Percentiles rank a stretch among this genome's conserved stretches.
Evolutionary conservation across 1,139 yeast species (phyloP).

Genomic region (Hemisphaericaspora subhashii): DNA sequence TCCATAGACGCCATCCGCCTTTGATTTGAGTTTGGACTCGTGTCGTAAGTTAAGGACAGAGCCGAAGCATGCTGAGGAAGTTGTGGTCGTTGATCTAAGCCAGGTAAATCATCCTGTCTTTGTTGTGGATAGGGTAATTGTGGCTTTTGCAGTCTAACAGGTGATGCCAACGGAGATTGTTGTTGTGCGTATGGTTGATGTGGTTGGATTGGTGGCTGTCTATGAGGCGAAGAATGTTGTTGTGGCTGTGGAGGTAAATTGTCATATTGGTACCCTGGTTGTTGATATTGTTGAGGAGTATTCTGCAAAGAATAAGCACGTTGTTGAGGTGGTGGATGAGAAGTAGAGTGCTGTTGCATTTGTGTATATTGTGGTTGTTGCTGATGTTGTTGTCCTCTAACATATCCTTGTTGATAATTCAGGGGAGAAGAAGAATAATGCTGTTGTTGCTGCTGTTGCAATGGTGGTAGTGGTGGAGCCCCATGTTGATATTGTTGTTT

Average conservation of each 20-base stretch:
- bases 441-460: no score
- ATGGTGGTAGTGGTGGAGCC: no score
- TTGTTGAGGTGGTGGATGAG: constrained; percentile 6
- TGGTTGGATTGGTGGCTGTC: constrained; percentile 6
- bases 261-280: constrained; percentile 8
- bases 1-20: constrained; percentile 5
- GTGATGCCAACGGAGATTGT: constrained; percentile 6
- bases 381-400: constrained; percentile 9
- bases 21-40: constrained; percentile 4
- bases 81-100: constrained; percentile 10
- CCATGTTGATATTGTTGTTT: background rate
- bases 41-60: constrained; percentile 10
- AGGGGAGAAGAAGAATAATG: constrained; percentile 7
- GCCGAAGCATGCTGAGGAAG: constrained; percentile 6
- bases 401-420: constrained; percentile 8
- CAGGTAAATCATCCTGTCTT: constrained; percentile 10
- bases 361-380: constrained; percentile 11
- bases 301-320: background rate
- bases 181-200: constrained; percentile 3
- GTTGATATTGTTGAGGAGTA: constrained; percentile 10
- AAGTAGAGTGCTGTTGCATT: constrained; percentile 5
- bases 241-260: constrained; percentile 11
- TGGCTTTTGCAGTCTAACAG: background rate
- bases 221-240: constrained; percentile 5
- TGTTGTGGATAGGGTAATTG: constrained; percentile 12